phyloP scores from a whole-genome alignment of 2,329 filamentous ascomycete species.

The Colletotrichum sp. region DNA sequence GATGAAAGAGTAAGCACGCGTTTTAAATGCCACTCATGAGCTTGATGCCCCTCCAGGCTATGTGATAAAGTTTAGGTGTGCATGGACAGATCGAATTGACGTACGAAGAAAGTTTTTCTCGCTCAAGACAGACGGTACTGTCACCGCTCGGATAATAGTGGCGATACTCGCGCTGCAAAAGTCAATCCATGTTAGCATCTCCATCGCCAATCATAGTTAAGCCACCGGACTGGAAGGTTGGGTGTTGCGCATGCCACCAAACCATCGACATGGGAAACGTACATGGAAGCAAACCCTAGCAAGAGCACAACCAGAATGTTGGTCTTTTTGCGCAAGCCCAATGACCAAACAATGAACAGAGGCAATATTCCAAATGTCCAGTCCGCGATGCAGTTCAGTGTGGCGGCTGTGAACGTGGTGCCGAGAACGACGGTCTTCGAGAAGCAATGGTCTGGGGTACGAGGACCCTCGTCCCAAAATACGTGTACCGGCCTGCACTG shows the following conservation, averaged over 20 bases:
- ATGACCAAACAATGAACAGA: constrained; percentile 41
- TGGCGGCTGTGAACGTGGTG: constrained; percentile 39
- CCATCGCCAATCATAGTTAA: neutral
- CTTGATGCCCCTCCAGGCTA: constrained; percentile 2
- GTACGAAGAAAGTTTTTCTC: constrained; percentile 43
- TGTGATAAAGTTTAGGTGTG: neutral
- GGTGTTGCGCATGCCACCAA: neutral
- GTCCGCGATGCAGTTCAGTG: constrained; percentile 38
- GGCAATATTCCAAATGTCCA: constrained; percentile 43
- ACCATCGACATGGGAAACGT: neutral
- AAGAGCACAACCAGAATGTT: constrained; percentile 37
- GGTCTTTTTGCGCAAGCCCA: constrained; percentile 40
- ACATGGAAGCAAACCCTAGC: constrained; percentile 35
- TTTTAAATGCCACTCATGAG: neutral
- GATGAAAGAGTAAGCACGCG: neutral
- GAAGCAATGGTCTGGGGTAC: constrained; percentile 31
- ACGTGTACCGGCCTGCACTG: constrained; percentile 40
- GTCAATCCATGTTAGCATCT: neutral
- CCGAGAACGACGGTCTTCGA: constrained; percentile 25
- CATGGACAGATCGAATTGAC: neutral
- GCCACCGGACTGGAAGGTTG: neutral
- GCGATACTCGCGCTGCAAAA: constrained; percentile 28
- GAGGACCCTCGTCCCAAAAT: constrained; percentile 37
- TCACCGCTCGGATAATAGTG: constrained; percentile 47
- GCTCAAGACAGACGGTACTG: constrained; percentile 36